Base-by-base conservation (phyloP, 495 filamentous ascomycete species). In the Neurospora sp. region DNA sequence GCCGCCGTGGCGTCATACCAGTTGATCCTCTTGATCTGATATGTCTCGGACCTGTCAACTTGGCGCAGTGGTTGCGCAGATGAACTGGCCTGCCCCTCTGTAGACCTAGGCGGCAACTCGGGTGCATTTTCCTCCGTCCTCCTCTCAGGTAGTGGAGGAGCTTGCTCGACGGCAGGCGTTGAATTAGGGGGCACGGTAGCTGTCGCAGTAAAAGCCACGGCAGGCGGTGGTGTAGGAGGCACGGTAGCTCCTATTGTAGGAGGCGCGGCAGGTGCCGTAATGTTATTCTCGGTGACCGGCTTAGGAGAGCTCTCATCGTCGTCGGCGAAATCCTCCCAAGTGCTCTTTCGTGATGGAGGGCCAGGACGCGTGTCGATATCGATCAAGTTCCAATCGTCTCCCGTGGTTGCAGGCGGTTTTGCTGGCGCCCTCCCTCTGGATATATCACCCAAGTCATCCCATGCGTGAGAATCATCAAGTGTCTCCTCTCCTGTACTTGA, bases 301-400 rank as follows among this genome's bases (percentile, higher is more conserved):
- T 80, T 77, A 14, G 78, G 54, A 42, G 75, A 70, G 27, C 73
- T 76, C 2, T 80, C 79, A 0, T 78, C 78, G 5, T 76, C 78
- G 16, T 79, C 78, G n/a, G 74, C 73, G 16, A 82, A 79, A 41
- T 83, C 81, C 59, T 85, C 82, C 82, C 82, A 83, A 7, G 80
- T 80, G 69, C 78, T 81, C 72, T 77, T 80, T 41, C 77, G 82
- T 6, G 82, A 79, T 46, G 79, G 75, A 23, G 79, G 79, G 16
- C 79, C 79, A 2, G 78, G 77, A 14, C 74, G 75, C 18, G 79
- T 71, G 37, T 85, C 85, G 46, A 84, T 73, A 44, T 86, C 84
- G 20, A 86, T 81, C 59, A 88, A 69, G 74, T 85, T 86, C 86
- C 86, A 87, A 39, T 82, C 83, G 8, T 85, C 85, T 37, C 73